Percentiles rank a stretch among this genome's conserved stretches.
Evolutionary conservation across 345 rosid species (phyloP).

Genomic region (Nasturtium officinale): DNA sequence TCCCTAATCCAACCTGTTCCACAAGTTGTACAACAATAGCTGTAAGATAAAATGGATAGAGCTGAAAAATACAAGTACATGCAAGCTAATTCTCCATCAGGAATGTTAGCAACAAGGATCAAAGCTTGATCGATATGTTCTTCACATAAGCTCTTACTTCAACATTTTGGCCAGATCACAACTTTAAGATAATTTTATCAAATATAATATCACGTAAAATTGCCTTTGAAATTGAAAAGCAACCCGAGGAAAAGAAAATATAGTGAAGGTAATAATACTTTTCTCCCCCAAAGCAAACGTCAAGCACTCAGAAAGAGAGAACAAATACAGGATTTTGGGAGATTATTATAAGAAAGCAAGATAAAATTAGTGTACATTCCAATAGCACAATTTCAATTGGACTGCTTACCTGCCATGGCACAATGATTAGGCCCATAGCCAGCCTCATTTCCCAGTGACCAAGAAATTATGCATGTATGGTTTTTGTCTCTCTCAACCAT

Average conservation of each 20-base stretch:
- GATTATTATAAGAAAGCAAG: neutral
- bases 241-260: neutral
- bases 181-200: slow-evolving; percentile 1
- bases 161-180: neutral
- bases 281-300: neutral
- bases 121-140: neutral
- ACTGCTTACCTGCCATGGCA: slow-evolving; percentile 79
- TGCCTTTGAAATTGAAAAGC: neutral
- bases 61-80: slow-evolving; percentile 6
- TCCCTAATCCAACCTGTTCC: slow-evolving; percentile 85
- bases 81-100: slow-evolving; percentile 8
- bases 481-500: slow-evolving; percentile 99
- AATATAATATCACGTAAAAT: neutral
- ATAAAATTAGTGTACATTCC: neutral
- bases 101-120: neutral
- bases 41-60: slow-evolving; percentile 20
- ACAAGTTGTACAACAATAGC: slow-evolving; percentile 33
- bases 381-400: slow-evolving; percentile 8
- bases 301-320: slow-evolving; percentile 3
- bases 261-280: neutral
- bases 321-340: neutral
- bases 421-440: slow-evolving; percentile 98
- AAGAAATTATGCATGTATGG: slow-evolving; percentile 83
- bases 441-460: slow-evolving; percentile 98
- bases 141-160: slow-evolving; percentile 1